phyloP scores from a whole-genome alignment of 106 monocot genomes.

The Allium cepa region DNA sequence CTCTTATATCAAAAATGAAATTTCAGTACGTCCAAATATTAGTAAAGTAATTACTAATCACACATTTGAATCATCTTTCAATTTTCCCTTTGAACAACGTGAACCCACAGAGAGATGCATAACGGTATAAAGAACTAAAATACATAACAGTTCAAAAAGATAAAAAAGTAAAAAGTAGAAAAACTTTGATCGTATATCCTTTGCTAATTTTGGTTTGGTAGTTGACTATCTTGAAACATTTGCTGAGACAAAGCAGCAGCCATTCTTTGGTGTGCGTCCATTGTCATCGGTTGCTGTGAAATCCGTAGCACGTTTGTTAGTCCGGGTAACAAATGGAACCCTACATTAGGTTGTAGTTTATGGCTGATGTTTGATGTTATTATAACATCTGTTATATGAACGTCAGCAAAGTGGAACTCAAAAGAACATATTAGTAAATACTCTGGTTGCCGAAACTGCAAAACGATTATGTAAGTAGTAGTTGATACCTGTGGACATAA shows the following conservation, averaged over 20 bases:
- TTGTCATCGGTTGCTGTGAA: constrained; percentile 28
- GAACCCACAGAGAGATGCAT: too few species aligned
- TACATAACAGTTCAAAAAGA: background rate
- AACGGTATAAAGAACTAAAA: too few species aligned
- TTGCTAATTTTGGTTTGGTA: constrained; percentile 14
- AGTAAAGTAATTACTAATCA: too few species aligned
- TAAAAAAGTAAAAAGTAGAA: background rate
- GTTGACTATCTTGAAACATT: constrained; percentile 35
- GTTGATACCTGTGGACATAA: constrained; percentile 20
- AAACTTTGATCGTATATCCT: background rate
- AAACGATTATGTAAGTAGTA: background rate
- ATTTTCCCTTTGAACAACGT: too few species aligned
- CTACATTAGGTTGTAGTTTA: too few species aligned
- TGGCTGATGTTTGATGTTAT: background rate
- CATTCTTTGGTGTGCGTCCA: constrained; percentile 54
- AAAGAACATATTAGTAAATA: background rate
- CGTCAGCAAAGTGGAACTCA: background rate
- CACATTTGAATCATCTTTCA: too few species aligned
- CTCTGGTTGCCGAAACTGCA: background rate
- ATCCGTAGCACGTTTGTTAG: background rate
- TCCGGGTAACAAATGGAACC: too few species aligned
- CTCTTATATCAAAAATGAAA: too few species aligned
- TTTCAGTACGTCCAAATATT: too few species aligned
- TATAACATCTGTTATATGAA: background rate
- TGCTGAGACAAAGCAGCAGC: constrained; percentile 47